phyloP scores from a whole-genome alignment of 306 rosid species.

The Quillaja saponaria region DNA sequence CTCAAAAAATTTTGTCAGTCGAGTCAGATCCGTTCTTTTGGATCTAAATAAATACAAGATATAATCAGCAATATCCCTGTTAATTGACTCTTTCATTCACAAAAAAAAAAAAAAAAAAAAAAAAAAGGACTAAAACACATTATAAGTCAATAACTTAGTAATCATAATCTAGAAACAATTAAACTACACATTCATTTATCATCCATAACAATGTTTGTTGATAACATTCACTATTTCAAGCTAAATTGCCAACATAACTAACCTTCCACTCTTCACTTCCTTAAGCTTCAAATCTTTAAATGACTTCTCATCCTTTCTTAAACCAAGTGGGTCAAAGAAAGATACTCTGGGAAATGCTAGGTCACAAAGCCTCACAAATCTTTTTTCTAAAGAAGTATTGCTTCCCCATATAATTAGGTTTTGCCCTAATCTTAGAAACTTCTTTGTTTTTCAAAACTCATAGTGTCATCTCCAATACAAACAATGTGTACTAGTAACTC shows the following conservation, averaged over 20 bases:
- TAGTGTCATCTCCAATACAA: constrained; percentile 74
- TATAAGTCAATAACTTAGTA: too few species aligned
- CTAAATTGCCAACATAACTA: constrained; percentile 91
- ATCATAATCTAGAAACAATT: too few species aligned
- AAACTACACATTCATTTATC: too few species aligned
- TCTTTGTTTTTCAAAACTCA: constrained; percentile 96
- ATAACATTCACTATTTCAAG: too few species aligned
- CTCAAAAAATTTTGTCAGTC: too few species aligned
- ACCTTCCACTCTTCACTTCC: constrained; percentile 89
- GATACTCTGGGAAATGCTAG: constrained; percentile 95
- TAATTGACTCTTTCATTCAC: too few species aligned
- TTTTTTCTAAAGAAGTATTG: constrained; percentile 88
- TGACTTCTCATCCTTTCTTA: constrained; percentile 89
- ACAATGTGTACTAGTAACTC: constrained; percentile 87
- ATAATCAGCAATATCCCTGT: too few species aligned
- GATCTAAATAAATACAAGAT: too few species aligned
- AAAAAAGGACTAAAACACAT: too few species aligned
- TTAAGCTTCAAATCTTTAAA: constrained; percentile 83
- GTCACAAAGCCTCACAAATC: constrained; percentile 72
- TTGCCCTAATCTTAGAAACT: constrained; percentile 87
- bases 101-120: too few species aligned
- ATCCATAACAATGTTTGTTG: too few species aligned
- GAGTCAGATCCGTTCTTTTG: too few species aligned
- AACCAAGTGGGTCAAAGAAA: constrained; percentile 84
- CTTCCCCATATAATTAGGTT: constrained; percentile 80